Conservation (phyloP, 805 yeast genomes). For the Saccharomycopsis fibuligera region DNA sequence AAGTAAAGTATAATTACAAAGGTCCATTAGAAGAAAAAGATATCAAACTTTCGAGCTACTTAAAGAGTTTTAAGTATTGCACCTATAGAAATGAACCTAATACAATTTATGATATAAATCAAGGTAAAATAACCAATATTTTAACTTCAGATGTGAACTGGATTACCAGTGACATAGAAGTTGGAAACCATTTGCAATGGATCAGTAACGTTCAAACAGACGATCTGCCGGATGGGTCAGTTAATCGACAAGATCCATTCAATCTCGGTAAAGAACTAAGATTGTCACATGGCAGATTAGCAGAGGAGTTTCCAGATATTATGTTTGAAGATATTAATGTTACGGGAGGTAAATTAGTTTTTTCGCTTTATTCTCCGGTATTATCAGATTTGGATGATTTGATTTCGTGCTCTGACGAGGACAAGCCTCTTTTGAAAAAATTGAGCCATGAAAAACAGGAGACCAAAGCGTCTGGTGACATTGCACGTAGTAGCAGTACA, state of each 20-base stretch:
- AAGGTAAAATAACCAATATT: conserved; percentile 33
- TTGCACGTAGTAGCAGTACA: too few relatives aligned
- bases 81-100: conserved; percentile 44
- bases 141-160: conserved; percentile 36
- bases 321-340: conserved; percentile 84
- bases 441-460: background rate
- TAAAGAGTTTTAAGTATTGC: conserved; percentile 31
- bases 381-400: conserved; percentile 27
- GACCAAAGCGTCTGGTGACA: too few relatives aligned
- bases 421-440: conserved; percentile 3
- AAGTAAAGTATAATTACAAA: conserved; percentile 36
- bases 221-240: conserved; percentile 31
- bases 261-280: conserved; percentile 91
- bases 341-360: conserved; percentile 69
- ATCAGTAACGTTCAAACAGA: conserved; percentile 31
- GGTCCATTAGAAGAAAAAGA: conserved; percentile 34
- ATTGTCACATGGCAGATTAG: conserved; percentile 76
- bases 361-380: conserved; percentile 83
- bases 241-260: conserved; percentile 36
- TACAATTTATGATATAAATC: conserved; percentile 29
- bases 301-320: conserved; percentile 60
- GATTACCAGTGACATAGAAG: conserved; percentile 46
- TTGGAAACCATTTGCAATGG: conserved; percentile 58
- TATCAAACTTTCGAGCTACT: conserved; percentile 11
- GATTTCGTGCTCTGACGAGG: conserved; percentile 9